These are phyloP conservation scores for Pseudozyma tsukubaensis DNA, from an alignment of 1,284 basidiomycete genomes.

Conservation along the genomic window DNA sequence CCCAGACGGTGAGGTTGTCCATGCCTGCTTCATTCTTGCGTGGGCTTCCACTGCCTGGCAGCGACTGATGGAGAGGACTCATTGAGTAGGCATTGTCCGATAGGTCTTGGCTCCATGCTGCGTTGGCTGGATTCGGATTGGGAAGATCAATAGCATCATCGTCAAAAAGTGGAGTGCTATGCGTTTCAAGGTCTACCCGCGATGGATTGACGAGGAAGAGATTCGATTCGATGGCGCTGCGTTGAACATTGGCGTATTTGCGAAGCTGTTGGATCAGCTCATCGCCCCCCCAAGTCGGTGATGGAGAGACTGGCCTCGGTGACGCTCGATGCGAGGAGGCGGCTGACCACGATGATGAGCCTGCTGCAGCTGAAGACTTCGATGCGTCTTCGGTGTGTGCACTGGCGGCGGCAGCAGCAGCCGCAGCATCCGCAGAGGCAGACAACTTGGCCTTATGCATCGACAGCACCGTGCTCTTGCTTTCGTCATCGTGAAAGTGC, in stretches of 20 bases:
- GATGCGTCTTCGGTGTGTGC: constrained; percentile 48
- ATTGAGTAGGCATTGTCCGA: constrained; percentile 48
- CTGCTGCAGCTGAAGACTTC: constrained; percentile 4
- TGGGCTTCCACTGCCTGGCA: constrained; percentile 19
- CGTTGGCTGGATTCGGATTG: constrained; percentile 15
- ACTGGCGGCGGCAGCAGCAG: constrained; percentile 11
- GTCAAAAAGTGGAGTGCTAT: constrained; percentile 71
- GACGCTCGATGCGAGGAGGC: constrained; percentile 11
- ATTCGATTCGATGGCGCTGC: constrained; percentile 80
- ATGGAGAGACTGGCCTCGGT: constrained; percentile 26
- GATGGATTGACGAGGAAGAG: constrained; percentile 93
- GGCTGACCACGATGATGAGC: constrained; percentile 10
- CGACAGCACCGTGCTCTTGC: constrained; percentile 50
- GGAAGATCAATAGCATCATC: constrained; percentile 67
- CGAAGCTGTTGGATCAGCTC: constrained; percentile 72
- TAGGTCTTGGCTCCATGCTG: constrained; percentile 38
- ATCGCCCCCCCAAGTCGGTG: constrained; percentile 71
- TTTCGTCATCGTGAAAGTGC: constrained; percentile 91
- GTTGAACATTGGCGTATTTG: constrained; percentile 78
- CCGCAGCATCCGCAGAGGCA: constrained; percentile 17
- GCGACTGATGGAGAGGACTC: constrained; percentile 42
- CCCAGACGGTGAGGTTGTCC: constrained; percentile 59
- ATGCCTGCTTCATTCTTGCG: constrained; percentile 36
- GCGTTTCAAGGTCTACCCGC: constrained; percentile 86
- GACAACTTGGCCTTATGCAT: constrained; percentile 40